Base-by-base conservation (phyloP, 805 yeast genomes). In the Geotrichum ghanense region DNA sequence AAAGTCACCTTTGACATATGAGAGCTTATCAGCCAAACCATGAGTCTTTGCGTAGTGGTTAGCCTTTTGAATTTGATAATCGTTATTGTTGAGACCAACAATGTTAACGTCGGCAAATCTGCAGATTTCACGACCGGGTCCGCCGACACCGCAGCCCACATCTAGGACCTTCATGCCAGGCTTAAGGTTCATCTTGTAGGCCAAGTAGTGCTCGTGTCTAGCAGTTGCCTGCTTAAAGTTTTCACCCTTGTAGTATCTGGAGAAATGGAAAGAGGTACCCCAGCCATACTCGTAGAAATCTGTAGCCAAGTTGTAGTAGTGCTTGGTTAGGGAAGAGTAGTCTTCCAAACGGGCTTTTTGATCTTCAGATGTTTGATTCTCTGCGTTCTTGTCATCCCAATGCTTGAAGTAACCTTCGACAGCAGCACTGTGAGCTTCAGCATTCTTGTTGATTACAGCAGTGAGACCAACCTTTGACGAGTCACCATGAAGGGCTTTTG, bases 81-180 rank as follows among this genome's bases (percentile, higher is more conserved):
- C 98, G 65, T 92, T 92, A 74, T 92, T 90, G 73, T 90, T 90
- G 59, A 90, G 74, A 45, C 98, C 98, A 52, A 84, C 84, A 63
- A 90, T 74, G 57, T 77, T 70, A 69, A 88, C 82, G 59, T 82
- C 87, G 45, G 97, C 83, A 73, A 90, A 90, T 63, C 95, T 79
- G 51, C 83, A 75, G 60, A 90, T 90, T 71, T 92, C 96, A 67
- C 97, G 83, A 20, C 95, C 97, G 59, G 98, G 98, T 40, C 98
- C 98, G 63, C 98, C 98, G 58, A 90, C 95, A 74, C 98, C 98
- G 72, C 98, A 92, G 43, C 98, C 98, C 48, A 90, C 98, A 64
- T 90, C 98, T 56, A 90, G 75, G 16, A 90, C 98, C 61, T 81
- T 79, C 86, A 83, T 84, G 56, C 79, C 76, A 56, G 80, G 83